Evolutionary conservation across 306 rosid genomes (phyloP).

Genomic region (Psophocarpus tetragonolobus): DNA sequence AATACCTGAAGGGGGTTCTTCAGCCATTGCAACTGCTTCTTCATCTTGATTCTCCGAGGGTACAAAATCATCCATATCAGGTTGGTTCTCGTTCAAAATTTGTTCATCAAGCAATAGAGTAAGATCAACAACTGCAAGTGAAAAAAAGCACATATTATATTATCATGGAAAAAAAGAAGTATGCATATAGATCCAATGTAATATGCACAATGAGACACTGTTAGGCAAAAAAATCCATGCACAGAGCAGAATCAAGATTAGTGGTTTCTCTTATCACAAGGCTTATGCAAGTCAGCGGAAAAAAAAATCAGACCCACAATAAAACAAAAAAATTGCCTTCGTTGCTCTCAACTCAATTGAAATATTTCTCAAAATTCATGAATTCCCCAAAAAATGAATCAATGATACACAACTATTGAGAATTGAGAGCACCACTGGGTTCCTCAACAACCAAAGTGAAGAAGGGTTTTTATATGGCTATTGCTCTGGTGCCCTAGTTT

Average conservation of each 20-base stretch:
- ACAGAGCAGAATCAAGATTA: background rate
- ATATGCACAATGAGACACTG: background rate
- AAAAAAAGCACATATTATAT: background rate
- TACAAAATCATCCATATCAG: slow-evolving; percentile 67
- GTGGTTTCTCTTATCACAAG: background rate
- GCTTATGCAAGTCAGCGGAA: background rate
- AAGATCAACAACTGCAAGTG: slow-evolving; percentile 59
- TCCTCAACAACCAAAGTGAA: slow-evolving; percentile 8
- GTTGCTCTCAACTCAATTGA: background rate
- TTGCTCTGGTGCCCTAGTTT: background rate
- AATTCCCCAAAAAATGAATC: slow-evolving; percentile 2
- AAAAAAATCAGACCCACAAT: background rate
- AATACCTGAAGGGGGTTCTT: slow-evolving; percentile 78
- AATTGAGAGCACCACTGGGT: background rate
- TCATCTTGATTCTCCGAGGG: slow-evolving; percentile 68
- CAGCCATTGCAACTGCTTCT: slow-evolving; percentile 75
- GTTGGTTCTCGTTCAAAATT: slow-evolving; percentile 62
- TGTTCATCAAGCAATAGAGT: slow-evolving; percentile 65
- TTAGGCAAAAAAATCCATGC: background rate
- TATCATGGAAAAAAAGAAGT: background rate
- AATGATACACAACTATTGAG: background rate
- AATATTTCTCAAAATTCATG: background rate
- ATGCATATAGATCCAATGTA: background rate
- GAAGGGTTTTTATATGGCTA: background rate
- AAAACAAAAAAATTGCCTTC: background rate